Base-by-base conservation (phyloP, 805 yeast genomes). In the Hanseniaspora vineae region DNA sequence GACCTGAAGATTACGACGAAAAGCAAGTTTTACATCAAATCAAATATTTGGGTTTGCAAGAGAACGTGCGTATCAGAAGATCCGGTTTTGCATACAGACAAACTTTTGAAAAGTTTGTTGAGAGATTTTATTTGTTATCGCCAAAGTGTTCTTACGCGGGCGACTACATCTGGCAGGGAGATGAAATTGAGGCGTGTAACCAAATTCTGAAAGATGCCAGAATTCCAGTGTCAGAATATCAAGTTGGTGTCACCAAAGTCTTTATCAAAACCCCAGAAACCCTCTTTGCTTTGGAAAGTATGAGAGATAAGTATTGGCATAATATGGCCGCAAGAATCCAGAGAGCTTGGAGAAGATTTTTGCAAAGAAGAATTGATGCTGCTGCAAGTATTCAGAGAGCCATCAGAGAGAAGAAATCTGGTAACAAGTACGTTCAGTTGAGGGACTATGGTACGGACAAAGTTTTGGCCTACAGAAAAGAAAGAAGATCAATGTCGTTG, bases 41-140 rank as follows among this genome's bases (percentile, higher is more conserved):
- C 55, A 92, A 92, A 60, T 92, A 92, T 65, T 73, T 92, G 54
- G 98, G 98, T 62, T 71, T 92, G 65, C 92, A 92, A 60, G 98
- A 92, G 65, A 92, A 92, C 65, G 97, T 92, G 45, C 78, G 97
- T 53, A 92, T 92, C 55, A 80, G 98, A 72, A 83, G 98, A 71
- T 97, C 98, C 0, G 98, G 98, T 44, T 92, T 92, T 66, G 98
- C 98, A 1, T 92, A 89, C 60, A 81, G 98, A 67, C 95, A 94
- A 54, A 85, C 96, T 0, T 92, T 88, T 65, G 97, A 92, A 50
- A 89, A 89, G 64, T 92, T 92, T 60, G 96, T 87, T 15, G 96
- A 92, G 66, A 74, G 97, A 59, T 92, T 92, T 62, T 90, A 87
- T 62, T 67, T 92, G 46, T 69, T 92, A 44, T 87, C 97, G 1